Evolutionary conservation across 129 eudicot species (phyloP).

Genomic region (Artemisia tridentata): DNA sequence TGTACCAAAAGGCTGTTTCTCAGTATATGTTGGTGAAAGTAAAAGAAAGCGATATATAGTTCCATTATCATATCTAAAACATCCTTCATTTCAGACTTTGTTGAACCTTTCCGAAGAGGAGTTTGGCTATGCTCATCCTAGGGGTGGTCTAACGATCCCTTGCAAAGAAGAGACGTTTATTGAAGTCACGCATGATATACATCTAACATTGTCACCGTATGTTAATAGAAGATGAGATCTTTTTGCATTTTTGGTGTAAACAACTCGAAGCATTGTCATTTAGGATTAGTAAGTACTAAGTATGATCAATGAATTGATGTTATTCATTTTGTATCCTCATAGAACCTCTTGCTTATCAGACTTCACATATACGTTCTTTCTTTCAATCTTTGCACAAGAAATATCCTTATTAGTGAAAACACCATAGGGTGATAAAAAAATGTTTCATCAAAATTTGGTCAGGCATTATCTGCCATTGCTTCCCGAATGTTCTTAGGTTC

Average conservation of each 20-base stretch:
- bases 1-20: slow-evolving; percentile 23
- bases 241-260: too few relatives aligned
- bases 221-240: too few relatives aligned
- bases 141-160: slow-evolving; percentile 37
- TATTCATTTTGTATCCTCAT: too few relatives aligned
- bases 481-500: too few relatives aligned
- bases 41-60: slow-evolving; percentile 22
- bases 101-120: slow-evolving; percentile 13
- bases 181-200: slow-evolving; percentile 1
- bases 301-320: too few relatives aligned
- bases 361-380: too few relatives aligned
- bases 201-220: neutral
- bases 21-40: slow-evolving; percentile 29
- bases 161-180: slow-evolving; percentile 38
- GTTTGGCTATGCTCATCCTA: slow-evolving; percentile 29
- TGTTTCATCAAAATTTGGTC: too few relatives aligned
- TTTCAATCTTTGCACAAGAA: too few relatives aligned
- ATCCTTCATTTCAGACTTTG: slow-evolving; percentile 25
- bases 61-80: slow-evolving; percentile 20
- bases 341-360: too few relatives aligned
- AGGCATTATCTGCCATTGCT: too few relatives aligned
- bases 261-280: too few relatives aligned
- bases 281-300: too few relatives aligned
- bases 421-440: neutral
- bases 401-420: neutral